phyloP scores from a whole-genome alignment of 441 rosid genomes.

The Metrosideros polymorpha region DNA sequence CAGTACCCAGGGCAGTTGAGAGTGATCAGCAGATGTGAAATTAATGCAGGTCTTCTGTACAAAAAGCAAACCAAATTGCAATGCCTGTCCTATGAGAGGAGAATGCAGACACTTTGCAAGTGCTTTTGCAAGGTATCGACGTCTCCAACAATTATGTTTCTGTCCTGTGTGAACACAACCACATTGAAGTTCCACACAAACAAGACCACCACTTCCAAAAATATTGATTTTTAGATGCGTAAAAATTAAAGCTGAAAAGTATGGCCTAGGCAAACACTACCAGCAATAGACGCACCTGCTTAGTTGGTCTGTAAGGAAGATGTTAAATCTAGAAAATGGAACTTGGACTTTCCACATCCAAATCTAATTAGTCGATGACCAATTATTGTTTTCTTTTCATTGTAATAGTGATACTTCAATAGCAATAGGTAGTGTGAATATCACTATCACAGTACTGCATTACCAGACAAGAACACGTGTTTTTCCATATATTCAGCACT shows the following conservation, averaged over 20 bases:
- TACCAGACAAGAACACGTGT: neutral
- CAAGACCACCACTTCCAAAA: neutral
- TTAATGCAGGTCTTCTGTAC: neutral
- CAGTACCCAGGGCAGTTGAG: neutral
- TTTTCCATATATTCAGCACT: neutral
- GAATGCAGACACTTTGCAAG: slow-evolving; percentile 1
- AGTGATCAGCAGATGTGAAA: neutral
- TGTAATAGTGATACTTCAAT: neutral
- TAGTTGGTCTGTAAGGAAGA: neutral
- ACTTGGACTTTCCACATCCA: neutral
- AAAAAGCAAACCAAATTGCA: neutral
- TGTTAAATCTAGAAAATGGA: neutral
- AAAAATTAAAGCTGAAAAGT: neutral
- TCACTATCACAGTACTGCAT: neutral
- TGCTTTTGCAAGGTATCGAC: neutral
- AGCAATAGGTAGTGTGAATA: neutral
- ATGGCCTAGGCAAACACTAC: neutral
- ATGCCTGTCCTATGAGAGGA: slow-evolving; percentile 1
- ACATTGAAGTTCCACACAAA: neutral
- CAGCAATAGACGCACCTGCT: neutral
- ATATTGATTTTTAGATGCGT: too few species aligned
- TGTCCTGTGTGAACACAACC: neutral
- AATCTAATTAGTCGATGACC: neutral
- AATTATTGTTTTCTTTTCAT: neutral
- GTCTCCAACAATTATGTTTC: neutral